A percentile compares a stretch with the other conserved stretches of the same genome.
These are phyloP conservation scores for Astrephomene gubernaculifera DNA, from an alignment of 139 green algal genomes.

Conservation along the genomic window DNA sequence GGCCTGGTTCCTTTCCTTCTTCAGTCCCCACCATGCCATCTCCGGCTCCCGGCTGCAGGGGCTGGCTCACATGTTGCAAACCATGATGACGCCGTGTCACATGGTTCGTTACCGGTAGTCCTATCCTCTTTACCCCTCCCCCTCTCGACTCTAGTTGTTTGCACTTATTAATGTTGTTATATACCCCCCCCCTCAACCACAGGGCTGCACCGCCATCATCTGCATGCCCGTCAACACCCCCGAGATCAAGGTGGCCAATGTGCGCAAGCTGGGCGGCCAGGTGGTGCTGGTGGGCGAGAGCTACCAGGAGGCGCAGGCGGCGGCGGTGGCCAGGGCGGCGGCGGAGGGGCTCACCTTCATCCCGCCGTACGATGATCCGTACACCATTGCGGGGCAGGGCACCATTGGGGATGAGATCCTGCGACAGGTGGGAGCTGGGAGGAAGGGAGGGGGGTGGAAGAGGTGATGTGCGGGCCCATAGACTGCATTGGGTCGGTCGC, in stretches of 20 bases:
- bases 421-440: conserved; percentile 59
- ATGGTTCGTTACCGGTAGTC: too few relatives aligned
- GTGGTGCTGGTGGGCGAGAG: conserved; percentile 95
- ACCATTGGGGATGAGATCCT: conserved; percentile 96
- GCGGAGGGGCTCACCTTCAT: conserved; percentile 87
- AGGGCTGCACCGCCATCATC: conserved; percentile 84
- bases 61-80: too few relatives aligned
- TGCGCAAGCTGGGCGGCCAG: conserved; percentile 85
- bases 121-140: too few relatives aligned
- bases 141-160: too few relatives aligned
- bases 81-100: too few relatives aligned
- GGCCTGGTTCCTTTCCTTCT: too few relatives aligned
- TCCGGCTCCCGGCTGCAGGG: too few relatives aligned
- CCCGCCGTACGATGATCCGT: conserved; percentile 95
- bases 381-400: conserved; percentile 95
- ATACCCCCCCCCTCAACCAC: not conserved
- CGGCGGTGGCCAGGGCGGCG: conserved; percentile 61
- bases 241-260: conserved; percentile 84
- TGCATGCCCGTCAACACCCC: conserved; percentile 91
- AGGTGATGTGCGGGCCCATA: too few relatives aligned
- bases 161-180: too few relatives aligned
- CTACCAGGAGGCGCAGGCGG: conserved; percentile 93
- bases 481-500: too few relatives aligned
- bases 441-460: not conserved
- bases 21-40: too few relatives aligned